Evolutionary conservation across 306 rosid genomes (phyloP), one percentile per base, ranked within the genome.

Genomic region (Sicyos edulis): DNA sequence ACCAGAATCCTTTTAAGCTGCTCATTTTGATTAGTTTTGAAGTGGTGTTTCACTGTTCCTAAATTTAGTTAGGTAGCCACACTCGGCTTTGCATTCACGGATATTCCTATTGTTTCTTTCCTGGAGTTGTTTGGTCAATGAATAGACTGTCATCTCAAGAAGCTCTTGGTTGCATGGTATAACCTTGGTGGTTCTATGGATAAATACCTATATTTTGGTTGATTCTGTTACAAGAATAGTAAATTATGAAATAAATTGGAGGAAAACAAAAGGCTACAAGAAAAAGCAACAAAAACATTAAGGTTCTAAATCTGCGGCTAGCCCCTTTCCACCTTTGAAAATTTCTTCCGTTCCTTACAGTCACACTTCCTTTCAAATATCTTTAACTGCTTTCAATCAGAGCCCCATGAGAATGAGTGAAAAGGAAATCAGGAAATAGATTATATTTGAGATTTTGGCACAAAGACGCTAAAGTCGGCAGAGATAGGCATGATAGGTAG

Each of bases 131-230:
- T 20, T 68, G 72, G 42, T 3, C 32, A 47, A 34, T 47, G 7
- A 13, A 15, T 26, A 59, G 50, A 62, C 50, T 8, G n/a, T 13
- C 51, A 42, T 64, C 29, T 64, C 32, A 64, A 17, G 70, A 10
- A 19, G 54, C 72, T 66, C 72, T 21, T 20, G 72, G 40, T 11
- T 44, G 72, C 10, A 42, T 42, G 69, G 1, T 62, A 8, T 54
- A 8, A 54, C 24, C 7, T 54, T 24, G 12, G 17, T 37, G n/a
- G 21, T 57, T 8, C 71, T 65, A 65, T 65, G 10, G 34, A 32
- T 63, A 40, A 16, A 63, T 64, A 10, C 9, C 4, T 64, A 2
- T 65, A 0, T 16, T 62, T 16, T 37, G 29, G 40, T 10, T 13
- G 64, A 11, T 56, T 10, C 12, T 10, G 22, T 56, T 21, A 24